Evolutionary conservation across 2,329 filamentous ascomycete species (phyloP).

Genomic region (Fusarium nematophilum): DNA sequence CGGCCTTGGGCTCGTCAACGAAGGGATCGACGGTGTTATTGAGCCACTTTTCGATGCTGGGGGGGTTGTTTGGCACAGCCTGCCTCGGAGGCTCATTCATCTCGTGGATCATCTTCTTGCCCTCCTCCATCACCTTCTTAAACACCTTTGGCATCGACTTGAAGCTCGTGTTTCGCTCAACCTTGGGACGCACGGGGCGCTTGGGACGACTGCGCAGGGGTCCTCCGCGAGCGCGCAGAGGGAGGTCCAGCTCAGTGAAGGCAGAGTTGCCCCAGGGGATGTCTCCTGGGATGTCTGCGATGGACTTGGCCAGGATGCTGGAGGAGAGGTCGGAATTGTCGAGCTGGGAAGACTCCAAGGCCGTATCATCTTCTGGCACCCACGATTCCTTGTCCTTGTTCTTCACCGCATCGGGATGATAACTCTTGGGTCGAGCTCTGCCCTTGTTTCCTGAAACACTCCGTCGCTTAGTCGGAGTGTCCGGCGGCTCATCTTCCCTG

Average conservation of each 20-base stretch:
- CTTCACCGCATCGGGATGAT: constrained; percentile 34
- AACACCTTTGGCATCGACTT: constrained; percentile 71
- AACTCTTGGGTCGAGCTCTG: constrained; percentile 43
- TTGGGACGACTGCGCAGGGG: constrained; percentile 56
- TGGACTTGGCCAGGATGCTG: constrained; percentile 59
- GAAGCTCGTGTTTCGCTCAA: constrained; percentile 67
- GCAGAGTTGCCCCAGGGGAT: constrained; percentile 74
- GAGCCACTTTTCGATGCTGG: constrained; percentile 74
- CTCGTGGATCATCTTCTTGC: constrained; percentile 73
- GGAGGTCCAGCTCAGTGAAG: constrained; percentile 73
- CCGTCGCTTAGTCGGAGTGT: constrained; percentile 54
- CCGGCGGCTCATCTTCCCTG: constrained; percentile 51
- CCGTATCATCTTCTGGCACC: constrained; percentile 46
- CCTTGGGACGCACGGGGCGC: constrained; percentile 52
- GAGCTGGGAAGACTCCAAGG: constrained; percentile 39
- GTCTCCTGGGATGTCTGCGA: constrained; percentile 66
- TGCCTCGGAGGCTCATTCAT: constrained; percentile 66
- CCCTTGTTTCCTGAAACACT: constrained; percentile 40
- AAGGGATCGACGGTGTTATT: constrained; percentile 72
- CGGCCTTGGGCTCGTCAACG: constrained; percentile 55
- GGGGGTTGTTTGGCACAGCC: constrained; percentile 64
- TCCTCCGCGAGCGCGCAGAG: constrained; percentile 55
- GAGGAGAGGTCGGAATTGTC: constrained; percentile 50
- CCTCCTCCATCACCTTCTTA: constrained; percentile 72
- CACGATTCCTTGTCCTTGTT: constrained; percentile 45